phyloP scores from a whole-genome alignment of 768 basidiomycete species.

The Ramaria rubella region DNA sequence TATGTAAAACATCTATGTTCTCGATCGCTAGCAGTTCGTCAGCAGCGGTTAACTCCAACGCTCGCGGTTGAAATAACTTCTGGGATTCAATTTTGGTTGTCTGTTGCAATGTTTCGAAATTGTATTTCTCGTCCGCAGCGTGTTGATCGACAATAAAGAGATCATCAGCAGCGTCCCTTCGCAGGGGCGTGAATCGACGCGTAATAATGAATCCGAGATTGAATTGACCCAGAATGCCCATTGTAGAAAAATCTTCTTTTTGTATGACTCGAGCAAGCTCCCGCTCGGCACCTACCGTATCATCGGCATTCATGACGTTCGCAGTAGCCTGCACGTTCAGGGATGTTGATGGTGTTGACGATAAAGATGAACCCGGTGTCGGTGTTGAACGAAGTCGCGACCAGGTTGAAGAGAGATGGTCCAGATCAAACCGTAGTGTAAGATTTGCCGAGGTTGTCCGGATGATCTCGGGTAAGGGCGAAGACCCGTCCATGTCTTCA shows the following conservation, averaged over 20 bases:
- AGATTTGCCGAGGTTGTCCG: constrained; percentile 24
- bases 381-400: constrained; percentile 8
- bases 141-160: constrained; percentile 97
- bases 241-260: constrained; percentile 76
- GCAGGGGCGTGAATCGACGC: constrained; percentile 41
- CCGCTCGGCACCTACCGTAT: constrained; percentile 50
- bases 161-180: constrained; percentile 49
- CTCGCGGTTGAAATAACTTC: constrained; percentile 64
- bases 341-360: constrained; percentile 7
- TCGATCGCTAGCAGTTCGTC: constrained; percentile 87
- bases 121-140: constrained; percentile 97
- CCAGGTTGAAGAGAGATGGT: constrained; percentile 13
- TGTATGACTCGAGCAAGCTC: constrained; percentile 79
- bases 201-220: constrained; percentile 92
- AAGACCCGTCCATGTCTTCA: constrained; percentile 1
- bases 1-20: constrained; percentile 72
- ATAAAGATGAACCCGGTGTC: not conserved
- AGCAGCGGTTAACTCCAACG: constrained; percentile 77
- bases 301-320: constrained; percentile 32
- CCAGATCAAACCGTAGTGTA: constrained; percentile 31
- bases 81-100: constrained; percentile 90
- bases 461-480: constrained; percentile 40
- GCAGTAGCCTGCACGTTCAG: constrained; percentile 10
- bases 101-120: constrained; percentile 89
- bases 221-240: constrained; percentile 91